Conservation (phyloP, 225 moss, liverwort and hornwort species). For the Bryum argenteum region DNA sequence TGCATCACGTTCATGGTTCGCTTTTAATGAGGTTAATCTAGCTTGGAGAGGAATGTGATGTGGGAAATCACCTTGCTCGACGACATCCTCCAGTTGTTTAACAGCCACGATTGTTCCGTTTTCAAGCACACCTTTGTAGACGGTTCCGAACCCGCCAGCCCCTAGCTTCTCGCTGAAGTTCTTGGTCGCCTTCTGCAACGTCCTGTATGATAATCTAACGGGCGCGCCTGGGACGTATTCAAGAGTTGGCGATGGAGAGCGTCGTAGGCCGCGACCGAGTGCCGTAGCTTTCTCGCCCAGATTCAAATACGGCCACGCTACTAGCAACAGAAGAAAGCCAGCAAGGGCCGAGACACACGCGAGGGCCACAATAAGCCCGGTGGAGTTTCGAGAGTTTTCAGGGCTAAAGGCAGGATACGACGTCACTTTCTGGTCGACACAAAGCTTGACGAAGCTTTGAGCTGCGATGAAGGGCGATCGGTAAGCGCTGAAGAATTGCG, state of each 20-base stretch:
- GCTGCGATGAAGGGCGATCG: slow-evolving; percentile 41
- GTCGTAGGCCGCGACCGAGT: slow-evolving; percentile 8
- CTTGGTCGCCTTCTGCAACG: slow-evolving; percentile 64
- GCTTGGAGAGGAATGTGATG: slow-evolving; percentile 1
- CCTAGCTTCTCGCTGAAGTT: slow-evolving; percentile 72
- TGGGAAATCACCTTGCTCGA: slow-evolving; percentile 57
- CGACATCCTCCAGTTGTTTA: slow-evolving; percentile 67
- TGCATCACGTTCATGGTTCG: neutral
- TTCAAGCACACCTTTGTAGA: slow-evolving; percentile 65
- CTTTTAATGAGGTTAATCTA: neutral
- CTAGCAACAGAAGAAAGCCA: slow-evolving; percentile 32
- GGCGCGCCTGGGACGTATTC: slow-evolving; percentile 66
- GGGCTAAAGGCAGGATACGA: neutral
- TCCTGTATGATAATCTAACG: slow-evolving; percentile 45
- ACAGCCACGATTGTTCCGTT: slow-evolving; percentile 66
- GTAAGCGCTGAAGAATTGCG: slow-evolving; percentile 43
- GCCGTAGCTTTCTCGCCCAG: slow-evolving; percentile 13
- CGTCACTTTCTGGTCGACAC: slow-evolving; percentile 34
- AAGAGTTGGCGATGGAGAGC: slow-evolving; percentile 20
- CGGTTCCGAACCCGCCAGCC: slow-evolving; percentile 62
- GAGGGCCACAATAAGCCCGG: slow-evolving; percentile 31
- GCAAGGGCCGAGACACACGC: slow-evolving; percentile 38
- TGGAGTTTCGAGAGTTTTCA: slow-evolving; percentile 23
- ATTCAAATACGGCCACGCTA: slow-evolving; percentile 31
- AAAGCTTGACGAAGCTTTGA: slow-evolving; percentile 47